Evolutionary conservation across 306 rosid genomes (phyloP).

Genomic region (Ochetophila trinervis): DNA sequence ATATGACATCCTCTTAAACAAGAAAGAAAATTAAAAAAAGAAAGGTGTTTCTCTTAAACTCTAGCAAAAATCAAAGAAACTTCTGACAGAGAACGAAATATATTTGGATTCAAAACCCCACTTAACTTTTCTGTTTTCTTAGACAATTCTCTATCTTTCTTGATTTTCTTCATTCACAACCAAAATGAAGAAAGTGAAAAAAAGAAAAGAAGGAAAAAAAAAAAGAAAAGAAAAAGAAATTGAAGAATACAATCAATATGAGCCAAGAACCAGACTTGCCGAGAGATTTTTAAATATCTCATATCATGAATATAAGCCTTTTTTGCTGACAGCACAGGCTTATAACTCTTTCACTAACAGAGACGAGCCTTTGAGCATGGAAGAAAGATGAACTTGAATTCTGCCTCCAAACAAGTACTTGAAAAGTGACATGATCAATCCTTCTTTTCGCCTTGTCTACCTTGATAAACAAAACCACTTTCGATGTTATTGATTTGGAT

Average conservation of each 20-base stretch:
- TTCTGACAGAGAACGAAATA: too few species aligned
- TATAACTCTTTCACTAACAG: not conserved
- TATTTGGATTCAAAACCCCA: too few species aligned
- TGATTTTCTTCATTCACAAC: too few species aligned
- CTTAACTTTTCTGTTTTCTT: too few species aligned
- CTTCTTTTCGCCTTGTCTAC: not conserved
- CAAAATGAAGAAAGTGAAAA: not conserved
- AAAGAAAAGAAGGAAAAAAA: not conserved
- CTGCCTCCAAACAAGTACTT: not conserved
- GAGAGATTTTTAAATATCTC: not conserved
- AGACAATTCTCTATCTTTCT: too few species aligned
- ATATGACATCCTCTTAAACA: too few species aligned
- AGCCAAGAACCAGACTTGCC: slow-evolving; percentile 46
- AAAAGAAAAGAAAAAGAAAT: not conserved
- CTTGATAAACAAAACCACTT: not conserved
- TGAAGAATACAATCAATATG: not conserved
- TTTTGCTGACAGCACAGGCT: not conserved
- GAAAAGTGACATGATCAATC: slow-evolving; percentile 1
- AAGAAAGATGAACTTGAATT: slow-evolving; percentile 12
- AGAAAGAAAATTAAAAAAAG: too few species aligned
- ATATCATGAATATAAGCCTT: not conserved
- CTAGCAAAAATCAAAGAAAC: too few species aligned
- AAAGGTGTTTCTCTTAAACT: too few species aligned
- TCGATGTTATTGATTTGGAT: not conserved
- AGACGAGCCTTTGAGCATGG: slow-evolving; percentile 6